These are phyloP conservation scores for Barbarea vulgaris DNA, from an alignment of 345 rosid genomes.

Conservation along the genomic window DNA sequence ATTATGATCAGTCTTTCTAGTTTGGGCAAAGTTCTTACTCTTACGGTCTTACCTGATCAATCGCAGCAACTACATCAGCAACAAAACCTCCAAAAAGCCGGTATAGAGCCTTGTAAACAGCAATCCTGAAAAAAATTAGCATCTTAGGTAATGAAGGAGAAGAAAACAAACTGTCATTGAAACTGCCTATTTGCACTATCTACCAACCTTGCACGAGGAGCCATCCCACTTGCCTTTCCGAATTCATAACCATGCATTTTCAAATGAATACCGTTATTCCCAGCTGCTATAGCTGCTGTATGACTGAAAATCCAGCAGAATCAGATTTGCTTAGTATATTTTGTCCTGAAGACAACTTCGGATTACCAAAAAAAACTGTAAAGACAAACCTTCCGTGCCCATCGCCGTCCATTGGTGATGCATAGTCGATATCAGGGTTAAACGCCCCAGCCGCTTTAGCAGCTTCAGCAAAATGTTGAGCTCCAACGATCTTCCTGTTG, in stretches of 20 bases:
- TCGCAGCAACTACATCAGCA: constrained; percentile 99
- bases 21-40: constrained; percentile 9
- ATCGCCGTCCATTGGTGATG: constrained; percentile 98
- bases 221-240: constrained; percentile 99
- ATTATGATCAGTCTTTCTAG: neutral
- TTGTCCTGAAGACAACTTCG: neutral
- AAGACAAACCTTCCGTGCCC: constrained; percentile 92
- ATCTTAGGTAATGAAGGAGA: constrained; percentile 7
- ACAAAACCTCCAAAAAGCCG: constrained; percentile 97
- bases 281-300: constrained; percentile 99
- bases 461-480: constrained; percentile 97
- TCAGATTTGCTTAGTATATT: constrained; percentile 31
- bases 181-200: constrained; percentile 12
- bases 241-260: constrained; percentile 92
- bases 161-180: constrained; percentile 3
- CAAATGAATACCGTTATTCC: constrained; percentile 95
- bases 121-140: constrained; percentile 60
- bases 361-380: neutral
- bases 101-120: constrained; percentile 97
- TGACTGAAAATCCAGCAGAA: constrained; percentile 58
- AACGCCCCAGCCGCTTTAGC: constrained; percentile 94
- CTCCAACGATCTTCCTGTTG: constrained; percentile 95
- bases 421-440: constrained; percentile 85
- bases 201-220: constrained; percentile 96
- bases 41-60: constrained; percentile 99